Conservation (phyloP, 2,329 filamentous ascomycete genomes). For the Didymellaceae sp. region DNA sequence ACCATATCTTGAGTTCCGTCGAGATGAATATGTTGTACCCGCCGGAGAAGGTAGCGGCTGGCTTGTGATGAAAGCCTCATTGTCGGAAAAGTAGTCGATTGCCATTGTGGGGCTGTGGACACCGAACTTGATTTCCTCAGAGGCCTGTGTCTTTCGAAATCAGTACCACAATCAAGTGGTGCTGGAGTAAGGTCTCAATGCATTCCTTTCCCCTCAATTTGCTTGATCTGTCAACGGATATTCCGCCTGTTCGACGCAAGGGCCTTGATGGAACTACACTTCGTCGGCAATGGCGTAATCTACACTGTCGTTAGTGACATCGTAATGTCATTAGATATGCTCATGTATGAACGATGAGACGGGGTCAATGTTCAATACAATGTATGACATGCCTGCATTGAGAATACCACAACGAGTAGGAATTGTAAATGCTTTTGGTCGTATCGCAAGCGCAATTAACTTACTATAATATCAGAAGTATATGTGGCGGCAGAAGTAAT, state of each 20-base stretch:
- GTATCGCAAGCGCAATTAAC: background rate
- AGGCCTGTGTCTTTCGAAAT: background rate
- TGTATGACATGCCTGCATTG: too few relatives aligned
- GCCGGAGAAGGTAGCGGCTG: constrained; percentile 71
- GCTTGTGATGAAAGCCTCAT: constrained; percentile 49
- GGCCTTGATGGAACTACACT: too few relatives aligned
- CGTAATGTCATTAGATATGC: too few relatives aligned
- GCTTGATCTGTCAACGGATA: too few relatives aligned
- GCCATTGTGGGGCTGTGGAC: constrained; percentile 34
- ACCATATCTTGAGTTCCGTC: constrained; percentile 67
- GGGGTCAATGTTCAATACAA: too few relatives aligned
- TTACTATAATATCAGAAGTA: constrained; percentile 4
- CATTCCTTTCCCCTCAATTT: constrained; percentile 31
- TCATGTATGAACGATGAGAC: too few relatives aligned
- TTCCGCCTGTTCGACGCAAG: too few relatives aligned
- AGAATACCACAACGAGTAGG: background rate
- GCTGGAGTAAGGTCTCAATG: constrained; percentile 28
- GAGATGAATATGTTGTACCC: constrained; percentile 74
- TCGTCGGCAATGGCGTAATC: too few relatives aligned
- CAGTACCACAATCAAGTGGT: constrained; percentile 43
- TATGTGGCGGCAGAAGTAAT: constrained; percentile 9
- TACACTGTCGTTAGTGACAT: too few relatives aligned
- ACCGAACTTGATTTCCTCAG: background rate
- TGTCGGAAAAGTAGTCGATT: constrained; percentile 57
- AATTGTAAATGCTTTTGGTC: background rate